Conservation (phyloP, 768 basidiomycete genomes). For the Sutorius australiensis region DNA sequence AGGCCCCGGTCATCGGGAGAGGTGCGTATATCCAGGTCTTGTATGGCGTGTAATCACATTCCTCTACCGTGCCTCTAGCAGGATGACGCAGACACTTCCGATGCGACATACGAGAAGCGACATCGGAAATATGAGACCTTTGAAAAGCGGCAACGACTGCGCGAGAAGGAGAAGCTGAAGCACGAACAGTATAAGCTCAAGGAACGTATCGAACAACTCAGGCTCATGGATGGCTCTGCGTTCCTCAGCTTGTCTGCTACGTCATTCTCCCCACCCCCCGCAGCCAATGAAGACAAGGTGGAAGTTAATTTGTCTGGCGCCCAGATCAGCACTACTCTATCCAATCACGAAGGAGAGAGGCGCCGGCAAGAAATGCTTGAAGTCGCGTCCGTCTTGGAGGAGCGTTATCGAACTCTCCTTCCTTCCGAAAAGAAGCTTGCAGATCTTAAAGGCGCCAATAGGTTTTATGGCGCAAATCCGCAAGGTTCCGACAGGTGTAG, state of each 20-base stretch:
- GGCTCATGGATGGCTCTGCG: conserved; percentile 64
- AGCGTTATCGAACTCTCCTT: conserved; percentile 70
- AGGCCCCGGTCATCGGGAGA: conserved; percentile 67
- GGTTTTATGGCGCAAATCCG: conserved; percentile 11
- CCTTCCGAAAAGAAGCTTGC: conserved; percentile 55
- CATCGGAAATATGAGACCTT: conserved; percentile 85
- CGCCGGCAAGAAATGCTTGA: conserved; percentile 72
- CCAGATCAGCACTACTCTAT: conserved; percentile 36
- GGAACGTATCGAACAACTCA: conserved; percentile 82
- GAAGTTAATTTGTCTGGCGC: conserved; percentile 31
- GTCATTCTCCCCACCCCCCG: conserved; percentile 44
- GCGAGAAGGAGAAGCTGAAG: conserved; percentile 89
- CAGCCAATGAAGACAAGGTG: conserved; percentile 23
- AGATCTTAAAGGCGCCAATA: conserved; percentile 27
- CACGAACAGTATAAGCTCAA: conserved; percentile 91
- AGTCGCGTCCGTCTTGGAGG: conserved; percentile 60
- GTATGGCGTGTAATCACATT: conserved; percentile 8
- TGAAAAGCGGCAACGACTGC: conserved; percentile 78
- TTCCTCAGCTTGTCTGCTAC: conserved; percentile 62
- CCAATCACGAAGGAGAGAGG: conserved; percentile 64
- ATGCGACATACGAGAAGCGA: conserved; percentile 74
- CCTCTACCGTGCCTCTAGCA: conserved; percentile 24
- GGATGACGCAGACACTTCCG: conserved; percentile 66
- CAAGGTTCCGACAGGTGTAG: conserved; percentile 15
- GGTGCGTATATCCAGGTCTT: conserved; percentile 43